Percentiles rank a stretch among this genome's conserved stretches.
Conservation (phyloP, 176 grass and related monocot genomes). For the Carex kokanica region DNA sequence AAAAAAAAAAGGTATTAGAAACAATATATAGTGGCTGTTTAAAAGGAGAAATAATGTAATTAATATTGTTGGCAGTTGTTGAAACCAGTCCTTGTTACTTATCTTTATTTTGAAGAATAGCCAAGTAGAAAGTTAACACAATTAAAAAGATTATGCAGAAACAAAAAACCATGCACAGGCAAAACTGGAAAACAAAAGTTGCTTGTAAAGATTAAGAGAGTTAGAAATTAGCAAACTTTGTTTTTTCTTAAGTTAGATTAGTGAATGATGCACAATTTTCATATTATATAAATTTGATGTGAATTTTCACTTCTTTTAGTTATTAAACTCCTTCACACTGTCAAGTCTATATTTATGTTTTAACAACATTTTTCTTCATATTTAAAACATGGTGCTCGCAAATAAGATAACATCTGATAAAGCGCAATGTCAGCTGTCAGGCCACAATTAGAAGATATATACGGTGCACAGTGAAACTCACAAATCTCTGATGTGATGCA, state of each 20-base stretch:
- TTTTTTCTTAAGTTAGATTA: not conserved
- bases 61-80: not conserved
- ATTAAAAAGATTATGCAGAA: not conserved
- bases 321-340: not conserved
- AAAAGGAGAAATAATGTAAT: not conserved
- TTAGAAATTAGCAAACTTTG: not conserved
- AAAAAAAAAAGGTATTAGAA: not conserved
- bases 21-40: not conserved
- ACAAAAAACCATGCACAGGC: not conserved
- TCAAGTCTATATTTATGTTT: not conserved
- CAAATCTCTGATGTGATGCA: constrained; percentile 24
- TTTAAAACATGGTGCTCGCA: not conserved
- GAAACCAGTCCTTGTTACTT: not conserved
- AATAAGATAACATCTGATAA: constrained; percentile 4
- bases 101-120: not conserved
- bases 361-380: not conserved
- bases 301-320: not conserved
- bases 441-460: not conserved
- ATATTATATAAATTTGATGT: not conserved
- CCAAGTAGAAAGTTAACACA: not conserved
- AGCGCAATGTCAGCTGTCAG: not conserved
- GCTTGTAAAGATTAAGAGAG: too few relatives aligned
- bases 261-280: too few relatives aligned
- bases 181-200: not conserved
- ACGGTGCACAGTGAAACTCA: not conserved